phyloP scores from a whole-genome alignment of 2,329 filamentous ascomycete genomes.

The Xylariales sp. region DNA sequence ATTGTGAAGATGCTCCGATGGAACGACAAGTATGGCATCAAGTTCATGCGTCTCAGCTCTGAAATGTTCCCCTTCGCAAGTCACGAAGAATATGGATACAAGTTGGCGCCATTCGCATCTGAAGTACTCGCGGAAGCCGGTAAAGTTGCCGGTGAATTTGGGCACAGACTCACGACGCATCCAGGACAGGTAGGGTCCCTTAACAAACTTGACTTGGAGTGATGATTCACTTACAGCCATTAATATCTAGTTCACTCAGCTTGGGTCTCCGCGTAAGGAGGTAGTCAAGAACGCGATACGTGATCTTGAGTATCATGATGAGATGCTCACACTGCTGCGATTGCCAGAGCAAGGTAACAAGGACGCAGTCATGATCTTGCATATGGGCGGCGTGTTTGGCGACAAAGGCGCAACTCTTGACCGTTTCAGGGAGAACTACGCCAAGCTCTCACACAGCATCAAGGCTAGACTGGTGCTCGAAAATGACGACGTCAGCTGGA shows the following conservation, averaged over 20 bases:
- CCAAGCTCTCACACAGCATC: slow-evolving; percentile 58
- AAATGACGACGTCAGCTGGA: slow-evolving; percentile 91
- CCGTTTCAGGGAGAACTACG: slow-evolving; percentile 74
- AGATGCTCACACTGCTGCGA: slow-evolving; percentile 72
- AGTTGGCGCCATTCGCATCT: slow-evolving; percentile 75
- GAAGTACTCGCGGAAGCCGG: slow-evolving; percentile 73
- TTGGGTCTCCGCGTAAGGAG: slow-evolving; percentile 74
- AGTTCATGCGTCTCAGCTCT: slow-evolving; percentile 85
- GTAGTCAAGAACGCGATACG: slow-evolving; percentile 74
- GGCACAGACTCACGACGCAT: slow-evolving; percentile 84
- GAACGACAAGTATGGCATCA: slow-evolving; percentile 91
- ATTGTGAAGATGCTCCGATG: slow-evolving; percentile 81
- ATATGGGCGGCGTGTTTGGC: slow-evolving; percentile 88
- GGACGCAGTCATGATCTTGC: slow-evolving; percentile 90
- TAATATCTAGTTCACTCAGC: slow-evolving; percentile 67
- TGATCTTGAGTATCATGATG: slow-evolving; percentile 83
- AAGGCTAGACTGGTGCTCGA: slow-evolving; percentile 83
- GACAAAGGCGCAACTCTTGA: slow-evolving; percentile 76
- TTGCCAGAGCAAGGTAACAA: slow-evolving; percentile 73
- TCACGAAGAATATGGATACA: slow-evolving; percentile 82
- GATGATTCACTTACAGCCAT: not conserved
- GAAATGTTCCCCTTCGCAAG: slow-evolving; percentile 98
- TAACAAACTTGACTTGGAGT: not conserved
- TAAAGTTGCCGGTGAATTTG: slow-evolving; percentile 68
- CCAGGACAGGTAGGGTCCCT: slow-evolving; percentile 60